Evolutionary conservation across 306 rosid genomes (phyloP).

Genomic region (Purshia tridentata): DNA sequence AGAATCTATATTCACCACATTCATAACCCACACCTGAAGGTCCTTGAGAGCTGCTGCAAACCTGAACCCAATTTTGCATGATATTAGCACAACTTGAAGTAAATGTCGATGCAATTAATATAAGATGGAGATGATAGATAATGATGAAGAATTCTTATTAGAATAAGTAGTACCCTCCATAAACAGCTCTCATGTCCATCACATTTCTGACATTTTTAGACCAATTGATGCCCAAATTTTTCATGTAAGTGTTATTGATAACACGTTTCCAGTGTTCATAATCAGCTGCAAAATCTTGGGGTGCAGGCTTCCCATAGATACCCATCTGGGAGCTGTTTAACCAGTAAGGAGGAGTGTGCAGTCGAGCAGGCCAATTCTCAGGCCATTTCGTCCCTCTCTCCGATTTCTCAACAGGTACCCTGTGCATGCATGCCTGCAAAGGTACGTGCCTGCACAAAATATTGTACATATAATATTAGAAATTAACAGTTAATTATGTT

Average conservation of each 20-base stretch:
- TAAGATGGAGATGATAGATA: too few species aligned
- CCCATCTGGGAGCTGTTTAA: conserved; percentile 74
- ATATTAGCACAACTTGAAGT: not conserved
- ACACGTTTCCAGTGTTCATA: conserved; percentile 73
- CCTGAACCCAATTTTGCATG: conserved; percentile 37
- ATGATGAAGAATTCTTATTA: too few species aligned
- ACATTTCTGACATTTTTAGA: conserved; percentile 65
- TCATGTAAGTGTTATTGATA: conserved; percentile 56
- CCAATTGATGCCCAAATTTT: conserved; percentile 71
- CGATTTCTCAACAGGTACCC: conserved; percentile 43
- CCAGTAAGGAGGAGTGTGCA: conserved; percentile 79
- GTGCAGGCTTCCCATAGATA: conserved; percentile 81
- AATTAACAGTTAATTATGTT: too few species aligned
- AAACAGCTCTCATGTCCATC: conserved; percentile 93
- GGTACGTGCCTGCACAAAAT: conserved; percentile 74
- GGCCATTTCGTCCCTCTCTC: conserved; percentile 82
- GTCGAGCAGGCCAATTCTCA: conserved; percentile 64
- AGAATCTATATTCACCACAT: conserved; percentile 78
- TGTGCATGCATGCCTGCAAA: conserved; percentile 77
- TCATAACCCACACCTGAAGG: conserved; percentile 79
- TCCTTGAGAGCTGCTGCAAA: conserved; percentile 84
- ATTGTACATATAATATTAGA: not conserved
- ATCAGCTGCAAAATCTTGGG: conserved; percentile 75
- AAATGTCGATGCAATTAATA: too few species aligned
- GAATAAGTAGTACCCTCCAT: conserved; percentile 63